These are phyloP conservation scores for Acer negundo DNA, from an alignment of 345 rosid species.

Conservation along the genomic window DNA sequence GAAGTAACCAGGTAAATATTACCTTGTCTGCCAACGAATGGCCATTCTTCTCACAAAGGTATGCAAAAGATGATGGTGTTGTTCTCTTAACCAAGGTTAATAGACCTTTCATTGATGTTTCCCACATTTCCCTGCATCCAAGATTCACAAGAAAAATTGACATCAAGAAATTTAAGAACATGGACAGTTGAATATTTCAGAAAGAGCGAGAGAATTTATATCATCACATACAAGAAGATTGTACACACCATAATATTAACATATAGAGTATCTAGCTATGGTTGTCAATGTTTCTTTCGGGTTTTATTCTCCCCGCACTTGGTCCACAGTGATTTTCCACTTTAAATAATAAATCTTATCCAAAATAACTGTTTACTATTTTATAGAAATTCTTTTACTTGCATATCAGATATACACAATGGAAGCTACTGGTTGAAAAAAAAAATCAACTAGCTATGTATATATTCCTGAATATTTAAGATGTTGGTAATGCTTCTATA, in stretches of 20 bases:
- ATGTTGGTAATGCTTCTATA: too few relatives aligned
- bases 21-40: conserved; percentile 69
- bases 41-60: conserved; percentile 88
- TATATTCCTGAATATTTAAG: background rate
- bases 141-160: conserved; percentile 15
- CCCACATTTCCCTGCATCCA: conserved; percentile 94
- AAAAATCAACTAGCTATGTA: background rate
- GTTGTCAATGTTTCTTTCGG: background rate
- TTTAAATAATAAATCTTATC: background rate
- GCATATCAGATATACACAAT: background rate
- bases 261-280: background rate
- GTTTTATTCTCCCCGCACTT: background rate
- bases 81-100: conserved; percentile 73
- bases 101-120: conserved; percentile 95
- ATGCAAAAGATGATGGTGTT: conserved; percentile 86
- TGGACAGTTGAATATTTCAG: background rate
- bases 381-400: background rate
- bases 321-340: background rate
- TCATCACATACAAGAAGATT: background rate
- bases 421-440: background rate
- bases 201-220: background rate
- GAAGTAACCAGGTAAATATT: conserved; percentile 18
- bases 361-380: background rate
- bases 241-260: background rate
- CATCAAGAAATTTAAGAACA: conserved; percentile 14